Conservation (phyloP, 139 green algal species). For the Nannochloris sp. region DNA sequence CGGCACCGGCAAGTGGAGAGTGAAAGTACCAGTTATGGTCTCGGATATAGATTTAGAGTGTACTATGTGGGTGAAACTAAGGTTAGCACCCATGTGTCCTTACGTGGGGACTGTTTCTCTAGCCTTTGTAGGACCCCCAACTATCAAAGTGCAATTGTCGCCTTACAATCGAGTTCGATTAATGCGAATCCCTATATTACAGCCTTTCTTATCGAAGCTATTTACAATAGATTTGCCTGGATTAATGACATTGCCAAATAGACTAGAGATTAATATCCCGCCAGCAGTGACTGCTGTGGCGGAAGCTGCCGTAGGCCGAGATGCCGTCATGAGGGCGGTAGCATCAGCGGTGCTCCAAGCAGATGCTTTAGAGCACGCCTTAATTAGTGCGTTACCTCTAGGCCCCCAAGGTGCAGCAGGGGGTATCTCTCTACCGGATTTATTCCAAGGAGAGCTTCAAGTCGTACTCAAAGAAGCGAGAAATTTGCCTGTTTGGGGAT, state of each 20-base stretch:
- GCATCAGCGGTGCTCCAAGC: conserved; percentile 78
- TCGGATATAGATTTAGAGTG: conserved; percentile 90
- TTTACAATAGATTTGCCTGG: conserved; percentile 85
- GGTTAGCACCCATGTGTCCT: conserved; percentile 84
- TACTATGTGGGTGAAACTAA: conserved; percentile 89
- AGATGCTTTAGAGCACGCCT: conserved; percentile 75
- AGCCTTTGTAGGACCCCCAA: conserved; percentile 82
- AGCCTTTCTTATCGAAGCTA: conserved; percentile 81
- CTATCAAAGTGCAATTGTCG: conserved; percentile 86
- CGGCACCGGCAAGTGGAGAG: conserved; percentile 28
- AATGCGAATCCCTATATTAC: conserved; percentile 85
- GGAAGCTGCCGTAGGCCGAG: conserved; percentile 82
- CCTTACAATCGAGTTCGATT: conserved; percentile 89
- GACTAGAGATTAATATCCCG: conserved; percentile 85
- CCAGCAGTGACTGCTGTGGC: conserved; percentile 78
- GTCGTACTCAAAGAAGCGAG: conserved; percentile 72
- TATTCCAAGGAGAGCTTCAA: conserved; percentile 70
- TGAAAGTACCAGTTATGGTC: conserved; percentile 71
- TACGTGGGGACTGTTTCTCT: conserved; percentile 86
- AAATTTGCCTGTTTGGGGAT: conserved; percentile 82
- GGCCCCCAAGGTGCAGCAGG: conserved; percentile 74
- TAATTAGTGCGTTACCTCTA: conserved; percentile 74
- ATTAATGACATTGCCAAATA: conserved; percentile 90
- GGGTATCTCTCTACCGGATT: conserved; percentile 73
- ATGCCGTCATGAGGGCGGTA: conserved; percentile 88